Evolutionary conservation across 305 asterid genomes (phyloP).

Genomic region (Lippia alba): DNA sequence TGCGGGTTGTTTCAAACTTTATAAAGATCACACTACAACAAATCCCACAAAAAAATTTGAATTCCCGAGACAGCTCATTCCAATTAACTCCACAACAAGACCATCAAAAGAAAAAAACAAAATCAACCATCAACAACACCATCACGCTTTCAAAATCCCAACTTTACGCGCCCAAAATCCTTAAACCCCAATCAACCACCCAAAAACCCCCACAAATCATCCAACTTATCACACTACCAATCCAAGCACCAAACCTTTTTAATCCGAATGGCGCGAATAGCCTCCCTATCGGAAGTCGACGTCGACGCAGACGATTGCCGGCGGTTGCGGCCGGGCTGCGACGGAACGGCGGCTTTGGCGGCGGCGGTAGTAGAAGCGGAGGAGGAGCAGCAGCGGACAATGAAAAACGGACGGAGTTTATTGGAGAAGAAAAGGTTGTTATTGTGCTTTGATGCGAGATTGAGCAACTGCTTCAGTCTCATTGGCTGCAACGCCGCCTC

Average conservation of each 20-base stretch:
- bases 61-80: neutral
- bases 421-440: constrained; percentile 5
- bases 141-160: constrained; percentile 14
- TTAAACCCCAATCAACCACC: neutral
- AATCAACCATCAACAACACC: neutral
- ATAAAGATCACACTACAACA: neutral
- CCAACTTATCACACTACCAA: neutral
- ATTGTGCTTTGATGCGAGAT: constrained; percentile 37
- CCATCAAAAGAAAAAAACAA: neutral
- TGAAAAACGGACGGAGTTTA: constrained; percentile 35
- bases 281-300: constrained; percentile 68
- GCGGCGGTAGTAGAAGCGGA: constrained; percentile 29
- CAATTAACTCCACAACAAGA: neutral
- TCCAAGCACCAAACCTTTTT: constrained; percentile 50
- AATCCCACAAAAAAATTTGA: neutral
- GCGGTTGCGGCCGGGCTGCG: constrained; percentile 45
- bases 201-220: neutral
- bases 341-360: constrained; percentile 30
- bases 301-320: constrained; percentile 43
- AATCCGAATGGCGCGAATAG: constrained; percentile 67
- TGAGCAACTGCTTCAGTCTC: constrained; percentile 51
- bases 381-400: constrained; percentile 54
- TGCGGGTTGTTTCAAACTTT: neutral
- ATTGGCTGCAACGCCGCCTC: constrained; percentile 55
- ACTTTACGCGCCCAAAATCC: neutral